These are phyloP conservation scores for Ascochyta viciae-villosae DNA, from an alignment of 2,329 filamentous ascomycete genomes.

Conservation along the genomic window DNA sequence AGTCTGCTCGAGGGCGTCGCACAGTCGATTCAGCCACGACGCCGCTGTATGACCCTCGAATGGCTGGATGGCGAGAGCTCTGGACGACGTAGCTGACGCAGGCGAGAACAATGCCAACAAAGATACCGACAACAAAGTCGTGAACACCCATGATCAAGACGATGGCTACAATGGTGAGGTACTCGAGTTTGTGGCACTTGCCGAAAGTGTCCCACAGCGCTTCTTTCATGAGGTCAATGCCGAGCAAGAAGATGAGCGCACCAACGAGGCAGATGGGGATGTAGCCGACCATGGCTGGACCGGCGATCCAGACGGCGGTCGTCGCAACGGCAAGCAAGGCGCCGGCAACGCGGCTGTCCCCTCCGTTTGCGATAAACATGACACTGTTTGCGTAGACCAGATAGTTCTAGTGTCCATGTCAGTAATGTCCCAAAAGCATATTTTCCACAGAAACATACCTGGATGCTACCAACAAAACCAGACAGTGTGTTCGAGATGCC, in stretches of 20 bases:
- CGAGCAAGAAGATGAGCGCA: slow-evolving; percentile 91
- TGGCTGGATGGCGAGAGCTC: slow-evolving; percentile 86
- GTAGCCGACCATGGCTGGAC: slow-evolving; percentile 86
- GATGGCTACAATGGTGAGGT: slow-evolving; percentile 85
- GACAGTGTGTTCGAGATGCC: slow-evolving; percentile 93
- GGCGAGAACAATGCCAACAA: slow-evolving; percentile 88
- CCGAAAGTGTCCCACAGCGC: slow-evolving; percentile 88
- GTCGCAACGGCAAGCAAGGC: slow-evolving; percentile 83
- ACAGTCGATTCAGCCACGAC: slow-evolving; percentile 92
- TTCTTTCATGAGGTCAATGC: slow-evolving; percentile 89
- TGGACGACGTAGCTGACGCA: slow-evolving; percentile 92
- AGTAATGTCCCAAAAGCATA: slow-evolving; percentile 14
- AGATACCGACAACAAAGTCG: slow-evolving; percentile 94
- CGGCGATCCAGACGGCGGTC: slow-evolving; percentile 80
- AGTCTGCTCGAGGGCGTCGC: slow-evolving; percentile 85
- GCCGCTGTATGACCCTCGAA: slow-evolving; percentile 88
- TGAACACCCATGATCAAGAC: slow-evolving; percentile 95
- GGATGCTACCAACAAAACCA: slow-evolving; percentile 84
- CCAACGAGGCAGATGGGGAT: slow-evolving; percentile 98
- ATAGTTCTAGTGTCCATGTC: slow-evolving; percentile 71
- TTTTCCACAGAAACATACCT: slow-evolving; percentile 50
- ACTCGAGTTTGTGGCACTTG: slow-evolving; percentile 86
- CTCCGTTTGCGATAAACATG: slow-evolving; percentile 94
- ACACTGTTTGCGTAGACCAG: slow-evolving; percentile 97
- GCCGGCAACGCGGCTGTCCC: slow-evolving; percentile 84